phyloP scores from a whole-genome alignment of 495 filamentous ascomycete species.

The Podospora pseudocomata region DNA sequence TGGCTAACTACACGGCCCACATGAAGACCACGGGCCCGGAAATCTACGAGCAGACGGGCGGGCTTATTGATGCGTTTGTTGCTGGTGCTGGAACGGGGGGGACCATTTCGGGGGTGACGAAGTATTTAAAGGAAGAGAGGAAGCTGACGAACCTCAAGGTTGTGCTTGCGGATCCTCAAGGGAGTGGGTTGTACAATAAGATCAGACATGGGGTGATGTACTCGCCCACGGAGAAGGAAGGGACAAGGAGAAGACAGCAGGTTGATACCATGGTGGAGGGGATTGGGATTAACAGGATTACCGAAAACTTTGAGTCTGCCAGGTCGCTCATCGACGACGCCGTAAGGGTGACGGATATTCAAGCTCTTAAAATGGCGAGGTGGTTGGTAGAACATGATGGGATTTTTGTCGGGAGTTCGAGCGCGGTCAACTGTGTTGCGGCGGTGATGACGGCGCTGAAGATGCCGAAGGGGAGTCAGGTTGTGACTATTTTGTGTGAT shows the following conservation, averaged over 20 bases:
- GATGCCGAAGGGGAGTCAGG: slow-evolving; percentile 62
- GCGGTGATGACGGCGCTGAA: slow-evolving; percentile 73
- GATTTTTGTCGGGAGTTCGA: slow-evolving; percentile 90
- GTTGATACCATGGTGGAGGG: slow-evolving; percentile 97
- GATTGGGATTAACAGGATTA: slow-evolving; percentile 89
- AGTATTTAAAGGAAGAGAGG: slow-evolving; percentile 67
- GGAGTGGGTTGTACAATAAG: slow-evolving; percentile 87
- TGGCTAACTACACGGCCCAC: slow-evolving; percentile 83
- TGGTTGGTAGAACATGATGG: slow-evolving; percentile 97
- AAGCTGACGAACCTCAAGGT: slow-evolving; percentile 53
- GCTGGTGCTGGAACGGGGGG: slow-evolving; percentile 95
- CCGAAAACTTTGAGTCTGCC: slow-evolving; percentile 85
- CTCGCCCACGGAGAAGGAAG: slow-evolving; percentile 78
- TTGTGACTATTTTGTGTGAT: slow-evolving; percentile 92
- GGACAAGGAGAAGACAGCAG: slow-evolving; percentile 80
- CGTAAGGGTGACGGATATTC: slow-evolving; percentile 83
- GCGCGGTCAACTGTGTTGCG: slow-evolving; percentile 92
- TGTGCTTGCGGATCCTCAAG: slow-evolving; percentile 90
- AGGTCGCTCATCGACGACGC: slow-evolving; percentile 83
- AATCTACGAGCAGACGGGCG: slow-evolving; percentile 74
- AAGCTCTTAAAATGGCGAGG: slow-evolving; percentile 87
- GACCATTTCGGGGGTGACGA: slow-evolving; percentile 82
- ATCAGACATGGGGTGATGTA: slow-evolving; percentile 96
- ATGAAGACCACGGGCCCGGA: slow-evolving; percentile 81
- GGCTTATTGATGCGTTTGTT: slow-evolving; percentile 80